These are phyloP conservation scores for Pezicula neosporulosa DNA, from an alignment of 2,329 filamentous ascomycete species.

Conservation along the genomic window DNA sequence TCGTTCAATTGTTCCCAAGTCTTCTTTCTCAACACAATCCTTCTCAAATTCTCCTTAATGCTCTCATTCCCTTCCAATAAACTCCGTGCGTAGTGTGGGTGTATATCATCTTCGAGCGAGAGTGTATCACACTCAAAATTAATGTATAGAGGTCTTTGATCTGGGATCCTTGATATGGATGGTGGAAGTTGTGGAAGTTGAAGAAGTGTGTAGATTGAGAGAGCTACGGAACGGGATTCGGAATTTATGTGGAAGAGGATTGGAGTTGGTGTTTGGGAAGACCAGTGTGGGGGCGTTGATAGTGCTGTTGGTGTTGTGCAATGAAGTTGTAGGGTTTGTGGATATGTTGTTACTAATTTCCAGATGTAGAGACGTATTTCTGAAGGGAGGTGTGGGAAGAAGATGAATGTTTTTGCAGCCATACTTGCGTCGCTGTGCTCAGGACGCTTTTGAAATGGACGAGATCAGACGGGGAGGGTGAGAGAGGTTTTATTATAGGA, in stretches of 20 bases:
- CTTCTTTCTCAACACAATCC: constrained; percentile 6
- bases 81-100: constrained; percentile 1
- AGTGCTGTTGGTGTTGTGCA: constrained; percentile 5
- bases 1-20: constrained; percentile 9
- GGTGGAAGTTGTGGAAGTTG: constrained; percentile 18
- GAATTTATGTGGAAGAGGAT: constrained; percentile 14
- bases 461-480: constrained; percentile 6
- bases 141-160: constrained; percentile 7
- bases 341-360: constrained; percentile 6
- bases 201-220: constrained; percentile 18
- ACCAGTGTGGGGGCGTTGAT: constrained; percentile 5
- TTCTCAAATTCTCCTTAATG: constrained; percentile 8
- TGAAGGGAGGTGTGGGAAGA: constrained; percentile 13
- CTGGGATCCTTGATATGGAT: constrained; percentile 7
- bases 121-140: constrained; percentile 12
- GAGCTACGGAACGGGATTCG: constrained; percentile 14
- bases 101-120: constrained; percentile 7
- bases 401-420: constrained; percentile 5
- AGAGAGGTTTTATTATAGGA: too few relatives aligned
- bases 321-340: constrained; percentile 10
- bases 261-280: constrained; percentile 13
- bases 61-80: constrained; percentile 11
- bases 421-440: not conserved
- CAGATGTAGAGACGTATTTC: constrained; percentile 16
- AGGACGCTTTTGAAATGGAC: not conserved